A percentile compares a stretch with the other conserved stretches of the same genome.
These are phyloP conservation scores for Psilocybe cubensis DNA, from an alignment of 768 basidiomycete species.

Conservation along the genomic window DNA sequence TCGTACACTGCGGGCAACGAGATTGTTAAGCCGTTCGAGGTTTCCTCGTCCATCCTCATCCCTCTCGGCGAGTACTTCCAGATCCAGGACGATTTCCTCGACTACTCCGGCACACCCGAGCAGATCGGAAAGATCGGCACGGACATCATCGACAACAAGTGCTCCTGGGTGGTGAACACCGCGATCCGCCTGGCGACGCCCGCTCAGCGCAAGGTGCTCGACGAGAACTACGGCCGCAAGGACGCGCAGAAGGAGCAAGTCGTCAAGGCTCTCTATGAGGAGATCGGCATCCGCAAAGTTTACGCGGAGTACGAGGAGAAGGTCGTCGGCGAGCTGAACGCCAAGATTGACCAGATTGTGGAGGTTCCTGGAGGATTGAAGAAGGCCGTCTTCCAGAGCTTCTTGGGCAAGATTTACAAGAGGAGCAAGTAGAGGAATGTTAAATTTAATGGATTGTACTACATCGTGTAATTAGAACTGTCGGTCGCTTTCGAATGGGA, in stretches of 20 bases:
- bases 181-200: constrained; percentile 65
- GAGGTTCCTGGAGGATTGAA: constrained; percentile 58
- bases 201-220: constrained; percentile 61
- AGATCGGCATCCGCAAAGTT: constrained; percentile 61
- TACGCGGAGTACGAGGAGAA: constrained; percentile 84
- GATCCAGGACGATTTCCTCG: constrained; percentile 96
- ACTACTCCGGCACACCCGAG: constrained; percentile 89
- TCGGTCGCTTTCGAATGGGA: neutral
- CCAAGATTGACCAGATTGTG: constrained; percentile 73
- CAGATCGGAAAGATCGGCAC: constrained; percentile 97
- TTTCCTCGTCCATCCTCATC: constrained; percentile 81
- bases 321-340: constrained; percentile 66
- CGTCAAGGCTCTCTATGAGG: constrained; percentile 68
- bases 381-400: constrained; percentile 78
- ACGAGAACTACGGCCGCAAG: constrained; percentile 54
- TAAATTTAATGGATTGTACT: neutral
- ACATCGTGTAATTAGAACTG: neutral
- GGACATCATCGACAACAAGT: constrained; percentile 99
- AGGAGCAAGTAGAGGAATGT: constrained; percentile 50
- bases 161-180: constrained; percentile 93
- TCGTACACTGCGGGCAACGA: constrained; percentile 34
- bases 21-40: constrained; percentile 38
- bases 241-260: constrained; percentile 54
- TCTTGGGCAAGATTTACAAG: constrained; percentile 86
- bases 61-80: constrained; percentile 99